phyloP scores from a whole-genome alignment of 1,284 basidiomycete genomes.

The Rhodofomes roseus region DNA sequence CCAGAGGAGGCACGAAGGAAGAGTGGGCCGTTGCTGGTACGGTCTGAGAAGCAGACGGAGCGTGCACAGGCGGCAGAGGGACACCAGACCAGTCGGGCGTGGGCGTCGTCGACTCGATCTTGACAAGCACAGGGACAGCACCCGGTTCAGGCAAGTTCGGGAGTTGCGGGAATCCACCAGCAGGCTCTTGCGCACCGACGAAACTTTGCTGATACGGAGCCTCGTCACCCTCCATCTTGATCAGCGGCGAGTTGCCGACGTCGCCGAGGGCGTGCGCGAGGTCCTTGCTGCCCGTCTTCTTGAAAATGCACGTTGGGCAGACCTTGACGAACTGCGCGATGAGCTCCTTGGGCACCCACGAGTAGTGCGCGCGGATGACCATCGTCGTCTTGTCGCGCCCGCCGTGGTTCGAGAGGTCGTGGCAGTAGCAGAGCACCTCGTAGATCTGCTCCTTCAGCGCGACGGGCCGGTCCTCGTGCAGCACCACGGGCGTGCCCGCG shows the following conservation, averaged over 20 bases:
- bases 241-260: neutral
- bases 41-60: neutral
- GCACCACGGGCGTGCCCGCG: slow-evolving; percentile 38
- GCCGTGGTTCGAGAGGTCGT: slow-evolving; percentile 62
- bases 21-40: neutral
- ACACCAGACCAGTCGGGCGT: neutral
- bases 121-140: neutral
- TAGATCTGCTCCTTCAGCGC: slow-evolving; percentile 75
- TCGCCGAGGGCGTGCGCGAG: slow-evolving; percentile 11
- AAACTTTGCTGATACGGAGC: too few species aligned
- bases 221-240: neutral
- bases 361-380: slow-evolving; percentile 60
- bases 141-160: neutral
- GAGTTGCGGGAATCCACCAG: neutral
- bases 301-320: slow-evolving; percentile 64
- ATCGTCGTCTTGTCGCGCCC: slow-evolving; percentile 73
- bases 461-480: slow-evolving; percentile 67
- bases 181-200: neutral
- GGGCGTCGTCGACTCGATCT: neutral
- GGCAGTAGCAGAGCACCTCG: slow-evolving; percentile 69
- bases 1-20: neutral
- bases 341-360: slow-evolving; percentile 79
- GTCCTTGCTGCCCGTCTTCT: slow-evolving; percentile 31
- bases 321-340: slow-evolving; percentile 71
- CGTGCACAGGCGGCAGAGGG: neutral